Conservation (phyloP, 140 eudicot species). For the Cichorium intybus region DNA sequence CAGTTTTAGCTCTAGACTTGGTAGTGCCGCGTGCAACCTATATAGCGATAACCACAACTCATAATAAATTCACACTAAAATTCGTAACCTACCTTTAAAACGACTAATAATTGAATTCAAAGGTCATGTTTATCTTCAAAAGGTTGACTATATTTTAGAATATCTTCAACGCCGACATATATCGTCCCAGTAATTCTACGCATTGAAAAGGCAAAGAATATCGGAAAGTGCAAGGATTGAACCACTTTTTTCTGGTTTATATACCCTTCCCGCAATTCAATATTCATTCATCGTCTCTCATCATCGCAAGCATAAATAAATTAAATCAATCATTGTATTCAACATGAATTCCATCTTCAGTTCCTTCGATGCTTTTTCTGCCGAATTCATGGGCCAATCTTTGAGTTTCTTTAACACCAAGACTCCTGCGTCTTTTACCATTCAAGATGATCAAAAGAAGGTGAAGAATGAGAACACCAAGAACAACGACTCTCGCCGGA, state of each 20-base stretch:
- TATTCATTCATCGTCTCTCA: background rate
- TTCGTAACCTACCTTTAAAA: too few species aligned
- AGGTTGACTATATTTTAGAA: background rate
- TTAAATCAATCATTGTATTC: background rate
- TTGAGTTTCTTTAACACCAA: constrained; percentile 5
- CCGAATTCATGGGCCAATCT: constrained; percentile 31
- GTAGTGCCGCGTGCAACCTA: background rate
- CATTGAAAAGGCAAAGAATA: background rate
- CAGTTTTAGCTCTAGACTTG: too few species aligned
- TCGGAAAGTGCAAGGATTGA: background rate
- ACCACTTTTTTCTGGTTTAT: background rate
- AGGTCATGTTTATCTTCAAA: background rate
- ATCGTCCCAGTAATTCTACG: background rate
- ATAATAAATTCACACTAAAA: too few species aligned
- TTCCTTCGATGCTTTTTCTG: constrained; percentile 39
- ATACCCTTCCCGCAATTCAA: background rate
- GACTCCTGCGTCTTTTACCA: background rate
- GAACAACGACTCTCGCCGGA: background rate
- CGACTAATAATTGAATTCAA: too few species aligned
- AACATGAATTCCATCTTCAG: constrained; percentile 45
- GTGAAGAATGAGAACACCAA: background rate
- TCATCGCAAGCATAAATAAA: background rate
- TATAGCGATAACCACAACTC: background rate
- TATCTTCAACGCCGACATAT: background rate
- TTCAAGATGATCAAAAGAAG: constrained; percentile 23